phyloP scores from a whole-genome alignment of 2,329 filamentous ascomycete genomes.

The Lachnellula cervina region DNA sequence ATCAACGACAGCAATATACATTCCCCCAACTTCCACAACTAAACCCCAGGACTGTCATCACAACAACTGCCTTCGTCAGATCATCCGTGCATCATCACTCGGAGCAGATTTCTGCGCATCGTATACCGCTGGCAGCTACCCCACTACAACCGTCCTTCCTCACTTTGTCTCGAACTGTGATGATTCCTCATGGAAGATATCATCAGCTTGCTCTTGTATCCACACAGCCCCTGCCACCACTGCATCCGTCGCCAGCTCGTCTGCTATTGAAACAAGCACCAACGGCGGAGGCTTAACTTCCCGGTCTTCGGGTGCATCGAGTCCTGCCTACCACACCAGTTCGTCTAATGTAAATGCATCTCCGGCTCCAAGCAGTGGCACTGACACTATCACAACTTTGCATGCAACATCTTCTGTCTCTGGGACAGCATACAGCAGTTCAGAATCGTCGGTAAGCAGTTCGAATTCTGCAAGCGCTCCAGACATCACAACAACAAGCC shows the following conservation, averaged over 20 bases:
- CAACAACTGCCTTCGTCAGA: conserved; percentile 25
- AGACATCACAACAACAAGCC: no score
- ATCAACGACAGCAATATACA: conserved; percentile 1
- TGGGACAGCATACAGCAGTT: no score
- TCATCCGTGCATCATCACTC: conserved; percentile 14
- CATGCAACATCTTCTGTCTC: no score
- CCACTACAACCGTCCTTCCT: conserved; percentile 19
- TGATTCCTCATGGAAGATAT: conserved; percentile 18
- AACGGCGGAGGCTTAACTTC: not conserved
- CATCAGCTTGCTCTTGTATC: conserved; percentile 24
- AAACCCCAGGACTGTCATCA: conserved; percentile 17
- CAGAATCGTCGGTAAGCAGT: no score
- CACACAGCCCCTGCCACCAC: not conserved
- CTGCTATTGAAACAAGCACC: not conserved
- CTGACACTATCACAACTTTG: no score
- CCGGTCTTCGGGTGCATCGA: not conserved
- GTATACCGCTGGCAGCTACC: conserved; percentile 20
- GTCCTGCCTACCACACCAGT: no score
- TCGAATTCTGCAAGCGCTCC: no score
- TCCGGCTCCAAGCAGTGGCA: no score
- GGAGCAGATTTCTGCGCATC: conserved; percentile 23
- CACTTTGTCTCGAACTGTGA: conserved; percentile 21
- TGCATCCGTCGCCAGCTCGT: not conserved
- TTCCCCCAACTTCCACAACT: conserved; percentile 1
- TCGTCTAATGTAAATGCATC: no score